Evolutionary conservation across 768 basidiomycete species (phyloP).

Genomic region (Hericium coralloides): DNA sequence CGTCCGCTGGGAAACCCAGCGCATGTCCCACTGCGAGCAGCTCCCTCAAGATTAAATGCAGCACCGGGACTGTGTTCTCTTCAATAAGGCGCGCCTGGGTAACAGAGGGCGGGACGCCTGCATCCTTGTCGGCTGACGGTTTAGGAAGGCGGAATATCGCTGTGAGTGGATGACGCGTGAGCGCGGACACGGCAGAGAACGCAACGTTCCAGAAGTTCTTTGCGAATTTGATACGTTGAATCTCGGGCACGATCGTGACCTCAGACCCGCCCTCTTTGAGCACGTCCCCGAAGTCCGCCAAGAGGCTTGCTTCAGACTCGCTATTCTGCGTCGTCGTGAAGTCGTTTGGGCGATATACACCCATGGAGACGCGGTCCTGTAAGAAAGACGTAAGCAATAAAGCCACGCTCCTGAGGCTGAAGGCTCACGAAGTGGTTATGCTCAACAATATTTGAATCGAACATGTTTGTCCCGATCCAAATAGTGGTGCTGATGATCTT

Average conservation of each 20-base stretch:
- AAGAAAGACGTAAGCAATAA: background rate
- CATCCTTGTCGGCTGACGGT: conserved; percentile 18
- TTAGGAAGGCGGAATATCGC: conserved; percentile 44
- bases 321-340: conserved; percentile 33
- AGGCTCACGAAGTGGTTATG: conserved; percentile 44
- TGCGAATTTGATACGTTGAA: conserved; percentile 51
- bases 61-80: background rate
- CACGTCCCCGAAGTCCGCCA: conserved; percentile 37
- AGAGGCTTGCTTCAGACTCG: conserved; percentile 29
- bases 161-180: conserved; percentile 39
- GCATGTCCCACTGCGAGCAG: conserved; percentile 33
- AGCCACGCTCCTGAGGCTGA: background rate
- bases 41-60: conserved; percentile 28
- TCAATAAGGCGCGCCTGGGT: conserved; percentile 25
- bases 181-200: conserved; percentile 43
- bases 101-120: background rate
- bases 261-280: conserved; percentile 40
- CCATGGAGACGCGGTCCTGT: conserved; percentile 44
- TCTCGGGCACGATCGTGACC: conserved; percentile 40
- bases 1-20: conserved; percentile 38
- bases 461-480: conserved; percentile 44
- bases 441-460: conserved; percentile 37
- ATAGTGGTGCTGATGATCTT: conserved; percentile 47
- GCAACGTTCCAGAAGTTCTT: conserved; percentile 62
- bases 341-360: conserved; percentile 43